Base-by-base conservation (phyloP, 306 rosid species). In the Phaseolus lunatus region DNA sequence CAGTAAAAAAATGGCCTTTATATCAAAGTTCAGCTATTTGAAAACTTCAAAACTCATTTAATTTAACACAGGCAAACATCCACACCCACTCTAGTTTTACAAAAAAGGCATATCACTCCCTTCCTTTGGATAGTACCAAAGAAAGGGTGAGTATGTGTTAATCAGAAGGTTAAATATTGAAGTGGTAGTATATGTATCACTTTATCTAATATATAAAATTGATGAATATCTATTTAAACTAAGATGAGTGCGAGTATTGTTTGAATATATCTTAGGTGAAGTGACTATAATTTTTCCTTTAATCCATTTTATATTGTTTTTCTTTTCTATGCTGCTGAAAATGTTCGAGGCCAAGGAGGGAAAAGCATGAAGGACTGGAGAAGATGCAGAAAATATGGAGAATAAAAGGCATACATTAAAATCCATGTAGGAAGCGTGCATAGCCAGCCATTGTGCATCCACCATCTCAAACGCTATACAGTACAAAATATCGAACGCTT, bases 371-470 rank as follows among this genome's bases (percentile, higher is more conserved):
- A 15, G 41, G 2, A 59, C 29, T 27, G 44, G 49, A 54, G 53
- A 72, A 54, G 53, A 72, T 66, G 64, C 22, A 15, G 56, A 67
- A 22, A 50, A 57, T 27, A 71, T 4, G 59, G 69, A 64, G 84
- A 80, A 61, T 11, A 81, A 67, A 73, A 78, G 73, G 24, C 78
- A 43, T 95, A 95, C 97, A 49, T 95, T 95, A 43, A 95, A 95
- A 59, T 95, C 81, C 99, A 95, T 95, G 88, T 92, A 95, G 50
- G 97, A 92, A 66, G 97, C 99, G 53, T 80, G 87, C 99, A 88
- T 89, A 15, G 99, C 96, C 22, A 95, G 89, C 99, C 97, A 95
- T 67, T 89, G 98, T 33, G 97, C 98, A 86, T 95, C 99, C 97
- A 92, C 86, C 97, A 95, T 85, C 83, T 92, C 97, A 15, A 87